A percentile compares a stretch with the other conserved stretches of the same genome.
phyloP scores from a whole-genome alignment of 768 basidiomycete genomes.

The Phlebiopsis flavidoalba region DNA sequence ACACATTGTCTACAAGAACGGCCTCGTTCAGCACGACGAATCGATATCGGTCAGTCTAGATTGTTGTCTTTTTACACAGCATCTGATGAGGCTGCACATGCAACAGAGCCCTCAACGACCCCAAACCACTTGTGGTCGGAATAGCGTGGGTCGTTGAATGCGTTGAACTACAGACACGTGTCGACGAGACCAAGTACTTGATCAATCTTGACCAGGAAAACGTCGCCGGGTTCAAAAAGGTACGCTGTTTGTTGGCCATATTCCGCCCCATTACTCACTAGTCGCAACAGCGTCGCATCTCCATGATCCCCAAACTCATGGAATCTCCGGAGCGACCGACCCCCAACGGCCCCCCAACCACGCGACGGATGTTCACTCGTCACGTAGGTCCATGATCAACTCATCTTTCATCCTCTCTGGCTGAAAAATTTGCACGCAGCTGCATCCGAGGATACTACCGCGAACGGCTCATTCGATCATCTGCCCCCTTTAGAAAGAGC shows the following conservation, averaged over 20 bases:
- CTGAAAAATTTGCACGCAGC: conserved; percentile 4
- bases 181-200: conserved; percentile 62
- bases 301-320: conserved; percentile 61
- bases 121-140: conserved; percentile 69
- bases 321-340: conserved; percentile 8
- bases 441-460: conserved; percentile 15
- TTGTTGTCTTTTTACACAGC: background rate
- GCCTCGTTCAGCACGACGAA: conserved; percentile 66
- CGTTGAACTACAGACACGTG: conserved; percentile 56
- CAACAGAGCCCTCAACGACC: conserved; percentile 56
- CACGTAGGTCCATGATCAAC: conserved; percentile 12
- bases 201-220: conserved; percentile 57
- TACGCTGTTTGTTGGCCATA: conserved; percentile 21
- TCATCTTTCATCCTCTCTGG: background rate
- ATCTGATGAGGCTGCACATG: background rate
- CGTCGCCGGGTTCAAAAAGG: conserved; percentile 61
- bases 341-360: background rate
- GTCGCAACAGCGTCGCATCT: conserved; percentile 55
- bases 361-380: conserved; percentile 5
- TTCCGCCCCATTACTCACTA: background rate
- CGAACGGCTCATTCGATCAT: conserved; percentile 42
- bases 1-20: conserved; percentile 85
- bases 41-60: conserved; percentile 53
- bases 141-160: conserved; percentile 91
- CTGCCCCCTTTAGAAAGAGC: conserved; percentile 70